Evolutionary conservation across 768 basidiomycete species (phyloP), one percentile per base, ranked within the genome.

Genomic region (Boletus pseudopeckii): DNA sequence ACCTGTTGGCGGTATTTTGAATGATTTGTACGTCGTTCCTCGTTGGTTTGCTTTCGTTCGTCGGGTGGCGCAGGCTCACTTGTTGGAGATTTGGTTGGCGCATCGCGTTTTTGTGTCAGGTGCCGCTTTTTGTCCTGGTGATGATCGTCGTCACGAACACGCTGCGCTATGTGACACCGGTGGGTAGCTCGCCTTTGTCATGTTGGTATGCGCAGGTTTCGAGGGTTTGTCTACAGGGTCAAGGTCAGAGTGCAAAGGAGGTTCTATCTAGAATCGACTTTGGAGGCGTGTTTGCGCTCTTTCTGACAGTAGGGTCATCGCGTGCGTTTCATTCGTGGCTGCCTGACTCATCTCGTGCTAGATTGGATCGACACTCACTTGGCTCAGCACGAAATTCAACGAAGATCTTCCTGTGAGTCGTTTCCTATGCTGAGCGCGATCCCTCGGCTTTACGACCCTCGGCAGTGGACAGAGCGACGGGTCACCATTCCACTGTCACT

Each of bases 11-110:
- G 58, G 58, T n/a, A 6, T 60, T 32, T 22, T 60, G 22, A 48
- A 50, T n/a, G 58, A 60, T 41, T 7, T 45, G 58, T 60, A 40
- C 2, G 58, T 54, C 10, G 5, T 24, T 49, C n/a, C 6, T 26
- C 18, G 22, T 20, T 30, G 1, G 11, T 11, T 10, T 32, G n/a
- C 13, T 5, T 50, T 11, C 17, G 13, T 32, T 20, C 4, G 6
- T 34, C 47, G 8, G 6, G 30, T 15, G 3, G 17, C 30, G 8
- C 8, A 26, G 24, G 39, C 40, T 54, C 8, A 50, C 8, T 3
- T 39, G 8, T 3, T 17, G 37, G 4, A 60, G 62, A 8, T 56
- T 63, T 45, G 61, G 62, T 17, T 63, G 62, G 62, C 59, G 59
- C n/a, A 7, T 36, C 14, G 49, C 59, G 6, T 60, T 61, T 41